These are phyloP conservation scores for Uromyces viciae-fabae DNA, from an alignment of 1,284 basidiomycete genomes.

Conservation along the genomic window DNA sequence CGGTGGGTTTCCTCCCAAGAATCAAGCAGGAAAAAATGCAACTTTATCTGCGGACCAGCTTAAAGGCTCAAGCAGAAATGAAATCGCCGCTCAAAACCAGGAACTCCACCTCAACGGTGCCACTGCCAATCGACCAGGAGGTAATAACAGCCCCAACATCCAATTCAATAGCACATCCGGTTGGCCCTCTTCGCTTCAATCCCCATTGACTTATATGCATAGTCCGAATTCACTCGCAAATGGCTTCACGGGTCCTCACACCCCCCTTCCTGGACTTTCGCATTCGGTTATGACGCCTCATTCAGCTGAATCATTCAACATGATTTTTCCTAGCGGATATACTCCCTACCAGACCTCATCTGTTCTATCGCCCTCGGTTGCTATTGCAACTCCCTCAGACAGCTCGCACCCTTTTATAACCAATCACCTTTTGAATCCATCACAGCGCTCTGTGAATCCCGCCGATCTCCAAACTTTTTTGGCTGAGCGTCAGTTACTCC, in stretches of 20 bases:
- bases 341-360: not conserved
- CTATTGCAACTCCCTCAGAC: constrained; percentile 3
- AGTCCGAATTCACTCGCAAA: constrained; percentile 7
- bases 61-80: not conserved
- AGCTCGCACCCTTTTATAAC: not conserved
- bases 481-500: constrained; percentile 29
- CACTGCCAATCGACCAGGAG: not conserved
- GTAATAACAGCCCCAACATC: not conserved
- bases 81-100: not conserved
- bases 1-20: not conserved
- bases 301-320: constrained; percentile 9
- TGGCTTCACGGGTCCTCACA: constrained; percentile 3
- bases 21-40: not conserved
- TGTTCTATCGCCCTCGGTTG: not conserved
- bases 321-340: not conserved
- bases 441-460: not conserved
- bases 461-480: constrained; percentile 28
- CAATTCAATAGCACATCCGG: not conserved
- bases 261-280: constrained; percentile 23
- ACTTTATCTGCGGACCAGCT: not conserved
- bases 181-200: not conserved
- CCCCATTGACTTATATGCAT: not conserved
- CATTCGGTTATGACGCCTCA: constrained; percentile 19
- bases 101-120: not conserved
- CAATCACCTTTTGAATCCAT: not conserved